Conservation (phyloP, 257 asterid genomes). For the Solanum rostratum region DNA sequence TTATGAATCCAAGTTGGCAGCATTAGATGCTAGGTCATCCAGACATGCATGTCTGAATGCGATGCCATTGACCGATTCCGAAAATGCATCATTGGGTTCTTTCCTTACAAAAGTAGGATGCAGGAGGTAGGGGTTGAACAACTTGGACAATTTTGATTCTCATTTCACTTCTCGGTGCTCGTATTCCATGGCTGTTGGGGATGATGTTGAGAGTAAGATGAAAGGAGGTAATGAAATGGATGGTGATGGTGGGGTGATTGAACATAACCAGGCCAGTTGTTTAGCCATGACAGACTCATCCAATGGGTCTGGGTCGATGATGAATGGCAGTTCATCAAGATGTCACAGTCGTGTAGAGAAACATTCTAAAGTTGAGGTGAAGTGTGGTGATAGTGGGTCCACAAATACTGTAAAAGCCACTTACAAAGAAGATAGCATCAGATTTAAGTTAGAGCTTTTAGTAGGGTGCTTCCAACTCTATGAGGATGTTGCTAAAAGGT, state of each 20-base stretch:
- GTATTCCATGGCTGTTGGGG: conserved; percentile 14
- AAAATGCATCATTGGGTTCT: conserved; percentile 19
- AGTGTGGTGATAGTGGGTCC: conserved; percentile 30
- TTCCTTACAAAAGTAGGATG: conserved; percentile 8
- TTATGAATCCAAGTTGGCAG: conserved; percentile 14
- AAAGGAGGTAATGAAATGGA: conserved; percentile 4
- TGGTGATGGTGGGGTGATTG: conserved; percentile 20
- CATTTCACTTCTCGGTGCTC: conserved; percentile 21
- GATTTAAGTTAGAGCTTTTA: conserved; percentile 57
- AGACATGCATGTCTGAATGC: conserved; percentile 16
- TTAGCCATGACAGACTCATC: conserved; percentile 54
- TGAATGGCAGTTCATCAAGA: conserved; percentile 49
- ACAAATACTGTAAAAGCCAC: conserved; percentile 57
- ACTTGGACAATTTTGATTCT: conserved; percentile 12
- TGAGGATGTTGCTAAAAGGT: conserved; percentile 63
- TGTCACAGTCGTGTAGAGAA: conserved; percentile 29
- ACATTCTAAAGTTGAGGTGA: conserved; percentile 14
- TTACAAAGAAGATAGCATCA: conserved; percentile 56
- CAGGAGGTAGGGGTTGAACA: conserved; percentile 6
- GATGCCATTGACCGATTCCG: conserved; percentile 22
- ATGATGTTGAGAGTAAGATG: conserved; percentile 13
- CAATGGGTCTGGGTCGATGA: conserved; percentile 40
- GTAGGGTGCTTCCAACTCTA: conserved; percentile 48
- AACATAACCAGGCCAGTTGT: conserved; percentile 30
- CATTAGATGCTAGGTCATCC: conserved; percentile 12